Evolutionary conservation across 345 rosid genomes (phyloP).

Genomic region (Acer negundo): DNA sequence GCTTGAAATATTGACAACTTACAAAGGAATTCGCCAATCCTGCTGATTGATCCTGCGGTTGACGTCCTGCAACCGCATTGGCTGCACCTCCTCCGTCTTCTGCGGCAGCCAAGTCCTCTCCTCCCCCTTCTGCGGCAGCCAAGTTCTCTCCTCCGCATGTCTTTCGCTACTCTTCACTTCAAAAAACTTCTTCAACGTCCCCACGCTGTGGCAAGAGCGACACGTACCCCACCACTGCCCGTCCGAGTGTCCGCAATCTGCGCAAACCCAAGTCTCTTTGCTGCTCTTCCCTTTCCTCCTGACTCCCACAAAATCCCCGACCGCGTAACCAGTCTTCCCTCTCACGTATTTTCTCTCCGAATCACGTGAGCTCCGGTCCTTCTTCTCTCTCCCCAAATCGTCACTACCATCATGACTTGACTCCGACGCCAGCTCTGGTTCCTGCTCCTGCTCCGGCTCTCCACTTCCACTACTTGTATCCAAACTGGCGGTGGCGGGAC

Average conservation of each 20-base stretch:
- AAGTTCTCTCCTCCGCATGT: conserved; percentile 45
- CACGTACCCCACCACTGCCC: conserved; percentile 98
- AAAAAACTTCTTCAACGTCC: conserved; percentile 59
- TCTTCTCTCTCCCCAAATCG: conserved; percentile 21
- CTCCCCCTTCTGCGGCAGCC: conserved; percentile 55
- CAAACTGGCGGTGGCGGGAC: conserved; percentile 20
- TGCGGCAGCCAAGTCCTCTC: conserved; percentile 71
- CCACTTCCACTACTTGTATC: neutral
- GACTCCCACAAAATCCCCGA: conserved; percentile 30
- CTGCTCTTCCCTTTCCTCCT: conserved; percentile 54
- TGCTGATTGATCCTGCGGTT: conserved; percentile 55
- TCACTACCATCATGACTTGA: conserved; percentile 19
- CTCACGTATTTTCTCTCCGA: conserved; percentile 10
- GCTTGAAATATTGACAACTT: conserved; percentile 24
- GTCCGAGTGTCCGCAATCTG: conserved; percentile 63
- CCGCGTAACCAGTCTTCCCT: conserved; percentile 24
- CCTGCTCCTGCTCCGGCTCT: too few species aligned
- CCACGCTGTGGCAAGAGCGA: conserved; percentile 50
- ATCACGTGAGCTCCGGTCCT: conserved; percentile 13
- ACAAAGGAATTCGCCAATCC: conserved; percentile 75
- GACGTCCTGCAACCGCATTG: conserved; percentile 60
- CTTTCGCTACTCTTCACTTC: conserved; percentile 27
- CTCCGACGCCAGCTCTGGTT: neutral
- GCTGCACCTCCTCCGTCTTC: conserved; percentile 43
- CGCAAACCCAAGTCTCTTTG: conserved; percentile 63